phyloP scores from a whole-genome alignment of 108 stramenopile genomes.

The Skeletonema potamos region DNA sequence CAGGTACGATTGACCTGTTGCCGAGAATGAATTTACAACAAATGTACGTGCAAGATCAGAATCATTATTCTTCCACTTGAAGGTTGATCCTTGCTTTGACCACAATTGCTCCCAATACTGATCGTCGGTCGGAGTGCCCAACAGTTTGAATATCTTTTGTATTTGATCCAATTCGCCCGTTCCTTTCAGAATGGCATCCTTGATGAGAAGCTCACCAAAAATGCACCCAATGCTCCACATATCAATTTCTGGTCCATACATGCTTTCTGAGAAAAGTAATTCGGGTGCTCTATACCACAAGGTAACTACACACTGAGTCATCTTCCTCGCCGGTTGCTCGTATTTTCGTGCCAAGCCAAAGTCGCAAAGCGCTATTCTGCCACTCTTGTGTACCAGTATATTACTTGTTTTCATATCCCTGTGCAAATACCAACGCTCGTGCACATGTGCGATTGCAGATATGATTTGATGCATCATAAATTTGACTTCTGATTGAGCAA shows the following conservation, averaged over 20 bases:
- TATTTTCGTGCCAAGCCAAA: constrained; percentile 90
- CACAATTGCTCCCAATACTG: constrained; percentile 79
- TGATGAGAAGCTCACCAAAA: constrained; percentile 93
- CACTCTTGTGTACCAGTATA: constrained; percentile 79
- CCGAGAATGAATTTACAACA: constrained; percentile 65
- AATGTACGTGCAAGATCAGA: constrained; percentile 59
- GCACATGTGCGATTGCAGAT: constrained; percentile 75
- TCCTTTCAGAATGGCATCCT: constrained; percentile 91
- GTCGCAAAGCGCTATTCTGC: constrained; percentile 87
- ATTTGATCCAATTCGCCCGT: constrained; percentile 96
- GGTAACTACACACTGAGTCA: constrained; percentile 91
- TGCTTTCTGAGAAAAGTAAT: constrained; percentile 79
- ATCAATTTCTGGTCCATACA: constrained; percentile 88
- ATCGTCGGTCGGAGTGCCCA: constrained; percentile 83
- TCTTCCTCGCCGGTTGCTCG: constrained; percentile 56
- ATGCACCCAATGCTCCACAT: constrained; percentile 98
- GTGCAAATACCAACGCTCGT: constrained; percentile 82
- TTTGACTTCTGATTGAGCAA: constrained; percentile 81
- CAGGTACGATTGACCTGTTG: constrained; percentile 71
- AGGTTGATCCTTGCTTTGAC: constrained; percentile 69
- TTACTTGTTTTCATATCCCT: constrained; percentile 94
- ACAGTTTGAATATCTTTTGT: constrained; percentile 88
- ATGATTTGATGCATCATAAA: constrained; percentile 83
- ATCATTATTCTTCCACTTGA: constrained; percentile 73
- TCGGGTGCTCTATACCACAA: constrained; percentile 93